A percentile compares a stretch with the other conserved stretches of the same genome.
phyloP scores from a whole-genome alignment of 495 filamentous ascomycete genomes.

The Ascobolus immersus region DNA sequence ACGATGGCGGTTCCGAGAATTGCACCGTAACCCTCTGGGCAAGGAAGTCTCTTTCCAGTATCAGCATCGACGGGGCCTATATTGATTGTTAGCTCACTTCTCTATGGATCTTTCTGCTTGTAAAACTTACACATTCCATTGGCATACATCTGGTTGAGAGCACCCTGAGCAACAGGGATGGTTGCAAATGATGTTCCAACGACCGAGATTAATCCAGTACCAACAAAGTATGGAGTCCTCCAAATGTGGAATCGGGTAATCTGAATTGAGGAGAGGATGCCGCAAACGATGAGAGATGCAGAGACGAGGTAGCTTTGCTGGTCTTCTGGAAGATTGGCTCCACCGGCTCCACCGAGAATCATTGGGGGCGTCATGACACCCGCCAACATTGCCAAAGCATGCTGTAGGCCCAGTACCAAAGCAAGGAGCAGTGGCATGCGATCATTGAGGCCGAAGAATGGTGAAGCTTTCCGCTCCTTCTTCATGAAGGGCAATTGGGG shows the following conservation, averaged over 20 bases:
- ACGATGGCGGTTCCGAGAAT: conserved; percentile 41
- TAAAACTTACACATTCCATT: conserved; percentile 29
- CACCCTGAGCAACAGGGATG: conserved; percentile 59
- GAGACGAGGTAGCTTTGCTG: conserved; percentile 65
- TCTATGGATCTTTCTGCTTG: neutral
- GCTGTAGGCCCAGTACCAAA: conserved; percentile 44
- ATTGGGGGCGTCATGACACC: conserved; percentile 53
- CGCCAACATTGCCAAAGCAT: conserved; percentile 33
- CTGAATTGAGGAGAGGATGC: conserved; percentile 52
- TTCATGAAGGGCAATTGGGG: conserved; percentile 69
- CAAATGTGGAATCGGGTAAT: conserved; percentile 65
- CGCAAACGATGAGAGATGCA: conserved; percentile 66
- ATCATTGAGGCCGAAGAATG: conserved; percentile 77
- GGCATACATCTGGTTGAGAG: conserved; percentile 60
- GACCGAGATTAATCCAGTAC: conserved; percentile 75
- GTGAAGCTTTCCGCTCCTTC: conserved; percentile 32
- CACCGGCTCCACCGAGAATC: conserved; percentile 36
- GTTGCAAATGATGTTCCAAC: conserved; percentile 71
- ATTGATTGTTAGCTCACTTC: neutral
- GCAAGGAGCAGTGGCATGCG: conserved; percentile 56
- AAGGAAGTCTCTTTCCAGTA: conserved; percentile 43
- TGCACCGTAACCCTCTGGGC: conserved; percentile 66
- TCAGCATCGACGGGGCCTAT: conserved; percentile 38
- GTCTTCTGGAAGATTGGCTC: conserved; percentile 36
- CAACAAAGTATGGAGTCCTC: conserved; percentile 56